Base-by-base conservation (phyloP, 345 rosid genomes). In the Aquilaria malaccensis region DNA sequence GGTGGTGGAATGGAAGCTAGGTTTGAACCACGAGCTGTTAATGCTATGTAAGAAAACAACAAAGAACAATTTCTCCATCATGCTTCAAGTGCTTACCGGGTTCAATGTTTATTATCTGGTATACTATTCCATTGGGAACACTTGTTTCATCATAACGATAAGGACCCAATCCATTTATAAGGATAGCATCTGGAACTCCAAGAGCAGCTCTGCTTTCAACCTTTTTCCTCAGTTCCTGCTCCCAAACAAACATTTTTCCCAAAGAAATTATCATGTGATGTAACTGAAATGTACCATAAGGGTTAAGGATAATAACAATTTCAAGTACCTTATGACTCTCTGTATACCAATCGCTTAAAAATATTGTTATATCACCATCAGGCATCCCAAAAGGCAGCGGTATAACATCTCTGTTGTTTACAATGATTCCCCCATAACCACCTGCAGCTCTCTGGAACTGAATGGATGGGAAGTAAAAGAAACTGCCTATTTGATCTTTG, bases 401-500 rank as follows among this genome's bases (percentile, higher is more conserved):
- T 54, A 91, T 88, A 50, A 88, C 82, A 11, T 68, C 74, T 61
- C 96, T 69, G 60, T 86, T 91, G 63, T 84, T 86, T 33, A 88
- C 64, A 54, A 87, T 71, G 62, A 88, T 88, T 31, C 95, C 86
- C 31, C 90, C 95, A 43, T 73, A 88, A 0, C 98, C 96, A 67
- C 98, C 95, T 0, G 83, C 82, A 45, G 92, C 90, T 67, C 92
- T 85, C 62, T 85, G 90, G 51, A 86, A 86, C 61, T 73, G 67
- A 30, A 73, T 53, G 50, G 89, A 88, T 13, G 95, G 95, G 57
- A 83, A 86, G 74, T 92, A 89, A 74, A 85, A 89, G 66, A 81
- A 86, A 67, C 88, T 83, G 3, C 95, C 98, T 59, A 91, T 88
- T 70, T 91, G 98, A 62, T 88, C 96, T 73, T 91, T 88, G 59